These are phyloP conservation scores for Rhodamnia argentea DNA, from an alignment of 345 rosid species.

Conservation along the genomic window DNA sequence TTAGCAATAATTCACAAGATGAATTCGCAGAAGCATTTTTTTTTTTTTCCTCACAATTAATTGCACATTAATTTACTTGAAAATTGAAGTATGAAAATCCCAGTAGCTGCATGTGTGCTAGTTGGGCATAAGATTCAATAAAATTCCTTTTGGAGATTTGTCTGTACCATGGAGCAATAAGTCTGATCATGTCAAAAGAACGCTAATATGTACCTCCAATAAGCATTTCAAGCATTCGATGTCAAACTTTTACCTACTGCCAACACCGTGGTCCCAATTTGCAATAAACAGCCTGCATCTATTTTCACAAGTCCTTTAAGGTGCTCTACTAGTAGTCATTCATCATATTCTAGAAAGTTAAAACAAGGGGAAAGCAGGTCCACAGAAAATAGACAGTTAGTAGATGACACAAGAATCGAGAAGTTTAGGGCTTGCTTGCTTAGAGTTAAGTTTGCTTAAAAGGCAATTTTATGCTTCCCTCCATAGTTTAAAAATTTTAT, in stretches of 20 bases:
- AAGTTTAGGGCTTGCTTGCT: neutral
- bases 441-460: neutral
- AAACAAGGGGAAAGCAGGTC: neutral
- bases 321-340: neutral
- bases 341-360: neutral
- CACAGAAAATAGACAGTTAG: neutral
- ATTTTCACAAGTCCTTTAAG: neutral
- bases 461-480: neutral
- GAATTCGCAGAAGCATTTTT: neutral
- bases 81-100: neutral
- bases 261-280: neutral
- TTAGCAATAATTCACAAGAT: neutral
- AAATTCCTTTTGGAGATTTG: neutral
- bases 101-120: neutral
- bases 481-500: neutral
- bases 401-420: neutral
- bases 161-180: neutral
- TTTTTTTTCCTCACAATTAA: neutral
- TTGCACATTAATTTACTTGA: neutral
- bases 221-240: neutral
- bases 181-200: neutral
- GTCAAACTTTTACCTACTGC: neutral
- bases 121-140: neutral
- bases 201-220: neutral
- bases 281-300: neutral